Evolutionary conservation across 2,329 filamentous ascomycete genomes (phyloP).

Genomic region (Lomentospora prolificans): DNA sequence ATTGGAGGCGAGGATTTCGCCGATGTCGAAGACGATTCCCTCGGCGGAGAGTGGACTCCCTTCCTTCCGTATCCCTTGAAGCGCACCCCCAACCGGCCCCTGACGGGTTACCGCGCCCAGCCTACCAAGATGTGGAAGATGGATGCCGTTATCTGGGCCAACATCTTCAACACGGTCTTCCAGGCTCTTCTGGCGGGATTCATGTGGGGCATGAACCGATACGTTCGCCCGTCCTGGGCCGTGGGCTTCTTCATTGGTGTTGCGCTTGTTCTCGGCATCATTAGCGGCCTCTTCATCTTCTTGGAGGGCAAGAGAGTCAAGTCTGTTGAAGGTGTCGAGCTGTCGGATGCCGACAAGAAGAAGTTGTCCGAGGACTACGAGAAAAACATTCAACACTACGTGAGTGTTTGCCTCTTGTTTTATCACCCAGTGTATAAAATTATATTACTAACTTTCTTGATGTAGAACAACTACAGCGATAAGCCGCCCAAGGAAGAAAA

Average conservation of each 20-base stretch:
- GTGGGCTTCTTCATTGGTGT: conserved; percentile 71
- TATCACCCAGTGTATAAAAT: too few species aligned
- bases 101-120: conserved; percentile 62
- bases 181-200: conserved; percentile 64
- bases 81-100: conserved; percentile 54
- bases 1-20: conserved; percentile 32
- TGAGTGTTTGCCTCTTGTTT: conserved; percentile 13
- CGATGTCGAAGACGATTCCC: conserved; percentile 16
- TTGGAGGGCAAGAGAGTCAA: conserved; percentile 64
- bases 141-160: conserved; percentile 70
- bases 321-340: conserved; percentile 57
- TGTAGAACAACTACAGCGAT: neutral
- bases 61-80: conserved; percentile 51
- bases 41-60: conserved; percentile 15
- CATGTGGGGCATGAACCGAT: conserved; percentile 75
- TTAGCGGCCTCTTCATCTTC: conserved; percentile 61
- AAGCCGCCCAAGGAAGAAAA: neutral
- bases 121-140: conserved; percentile 65
- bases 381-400: conserved; percentile 45
- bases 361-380: conserved; percentile 42
- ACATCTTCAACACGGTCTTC: conserved; percentile 69
- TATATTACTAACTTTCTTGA: neutral
- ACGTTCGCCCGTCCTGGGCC: conserved; percentile 66
- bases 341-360: conserved; percentile 45
- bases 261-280: conserved; percentile 53